Base-by-base conservation (phyloP, 306 rosid species). In the Morella rubra region DNA sequence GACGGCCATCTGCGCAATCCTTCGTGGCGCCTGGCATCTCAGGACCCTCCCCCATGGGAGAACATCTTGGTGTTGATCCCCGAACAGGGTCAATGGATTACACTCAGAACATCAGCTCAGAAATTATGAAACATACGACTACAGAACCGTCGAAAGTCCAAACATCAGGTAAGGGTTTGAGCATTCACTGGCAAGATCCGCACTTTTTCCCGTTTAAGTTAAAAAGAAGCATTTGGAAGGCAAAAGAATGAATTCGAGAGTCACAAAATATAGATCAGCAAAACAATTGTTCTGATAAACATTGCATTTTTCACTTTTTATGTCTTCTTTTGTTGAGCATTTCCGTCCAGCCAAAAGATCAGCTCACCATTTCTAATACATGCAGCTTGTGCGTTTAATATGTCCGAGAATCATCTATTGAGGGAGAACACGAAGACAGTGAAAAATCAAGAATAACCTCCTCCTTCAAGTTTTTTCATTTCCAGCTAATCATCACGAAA, bases 1-100 rank as follows among this genome's bases (percentile, higher is more conserved):
- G 73, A 53, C 78, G 81, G 77, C 50, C 77, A 51, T 53, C 83
- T 32, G 44, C 73, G 40, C 75, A 79, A 53, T 77, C 81, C 27
- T 58, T 58, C 80, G 52, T 15, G 0, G 55, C 76, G 65, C 59
- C 72, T 32, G 27, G 40, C 41, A 24, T 71, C 55, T 24, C 46
- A 5, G 32, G 56, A 53, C 24, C 73, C 20, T 16, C 70, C 59
- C 73, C 81, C 80, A 14, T 71, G 8, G 27, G 8, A 8, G 50
- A 73, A 22, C 60, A 54, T 44, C 14, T 71, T 4, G 58, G 69
- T 53, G 44, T 69, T 44, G 32, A 50, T 72, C 47, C 77, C 1
- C 75, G 27, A 49, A 65, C 79, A 52, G 24, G 64, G 24, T 58
- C 22, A 24, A 56, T 73, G 41, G 60, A 11, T 51, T 49, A 69